Evolutionary conservation across 106 monocot species (phyloP).

Genomic region (Dendrobium huoshanense): DNA sequence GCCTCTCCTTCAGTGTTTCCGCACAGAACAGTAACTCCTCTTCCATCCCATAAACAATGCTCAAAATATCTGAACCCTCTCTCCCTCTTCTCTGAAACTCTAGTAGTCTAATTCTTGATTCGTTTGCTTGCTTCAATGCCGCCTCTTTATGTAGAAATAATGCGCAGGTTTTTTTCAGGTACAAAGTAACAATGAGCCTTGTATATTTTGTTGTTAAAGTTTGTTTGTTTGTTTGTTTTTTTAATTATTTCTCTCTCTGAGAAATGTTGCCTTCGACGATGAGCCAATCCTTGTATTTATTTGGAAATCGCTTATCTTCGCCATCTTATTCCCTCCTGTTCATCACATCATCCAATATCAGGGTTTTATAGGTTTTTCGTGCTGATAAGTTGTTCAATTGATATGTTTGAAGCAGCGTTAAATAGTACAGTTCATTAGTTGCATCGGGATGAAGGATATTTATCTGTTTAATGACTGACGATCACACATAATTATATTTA

Average conservation of each 20-base stretch:
- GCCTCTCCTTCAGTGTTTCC: too few species aligned
- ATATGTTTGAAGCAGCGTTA: neutral
- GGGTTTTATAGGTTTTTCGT: neutral
- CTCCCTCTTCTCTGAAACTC: neutral
- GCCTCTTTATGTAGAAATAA: neutral
- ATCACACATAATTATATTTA: neutral
- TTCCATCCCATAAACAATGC: neutral
- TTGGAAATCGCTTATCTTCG: neutral
- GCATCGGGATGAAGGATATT: neutral
- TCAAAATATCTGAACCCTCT: neutral
- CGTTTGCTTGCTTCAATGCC: neutral
- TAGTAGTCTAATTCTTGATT: neutral
- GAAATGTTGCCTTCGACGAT: neutral
- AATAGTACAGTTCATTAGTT: neutral
- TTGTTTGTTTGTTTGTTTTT: too few species aligned
- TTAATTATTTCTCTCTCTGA: too few species aligned
- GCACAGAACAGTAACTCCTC: neutral
- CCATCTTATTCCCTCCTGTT: neutral
- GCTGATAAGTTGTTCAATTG: neutral
- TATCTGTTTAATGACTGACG: neutral
- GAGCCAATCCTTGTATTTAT: neutral
- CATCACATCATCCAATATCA: neutral
- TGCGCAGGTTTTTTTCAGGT: neutral
- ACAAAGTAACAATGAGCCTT: too few species aligned
- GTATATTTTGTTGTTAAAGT: too few species aligned